A percentile compares a stretch with the other conserved stretches of the same genome.
These are phyloP conservation scores for Cytospora paraplurivora DNA, from an alignment of 2,329 filamentous ascomycete genomes.

Conservation along the genomic window DNA sequence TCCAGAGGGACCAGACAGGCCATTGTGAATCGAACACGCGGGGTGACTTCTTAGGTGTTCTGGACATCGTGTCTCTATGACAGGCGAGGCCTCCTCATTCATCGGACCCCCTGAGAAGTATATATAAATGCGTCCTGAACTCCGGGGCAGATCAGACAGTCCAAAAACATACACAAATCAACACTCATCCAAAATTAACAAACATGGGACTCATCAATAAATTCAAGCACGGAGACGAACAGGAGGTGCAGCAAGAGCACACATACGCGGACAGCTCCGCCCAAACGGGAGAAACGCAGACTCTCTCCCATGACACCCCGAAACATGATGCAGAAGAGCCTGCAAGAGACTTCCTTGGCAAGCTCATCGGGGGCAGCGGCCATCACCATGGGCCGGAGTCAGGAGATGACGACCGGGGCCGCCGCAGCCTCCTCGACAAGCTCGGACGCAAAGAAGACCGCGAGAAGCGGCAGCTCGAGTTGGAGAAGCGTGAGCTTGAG, in stretches of 20 bases:
- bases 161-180: neutral
- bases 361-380: slow-evolving; percentile 20
- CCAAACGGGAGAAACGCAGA: neutral
- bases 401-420: slow-evolving; percentile 5
- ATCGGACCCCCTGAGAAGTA: neutral
- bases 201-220: slow-evolving; percentile 23
- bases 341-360: slow-evolving; percentile 20
- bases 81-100: slow-evolving; percentile 20
- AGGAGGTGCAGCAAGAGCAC: slow-evolving; percentile 1
- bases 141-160: neutral
- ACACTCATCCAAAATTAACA: neutral
- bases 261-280: neutral
- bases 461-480: slow-evolving; percentile 12
- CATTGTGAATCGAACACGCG: slow-evolving; percentile 20
- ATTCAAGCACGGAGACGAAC: slow-evolving; percentile 19
- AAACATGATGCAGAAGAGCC: slow-evolving; percentile 16
- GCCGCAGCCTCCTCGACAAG: slow-evolving; percentile 13
- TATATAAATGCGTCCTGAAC: neutral
- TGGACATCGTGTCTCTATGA: slow-evolving; percentile 16
- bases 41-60: neutral
- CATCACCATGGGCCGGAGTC: slow-evolving; percentile 14
- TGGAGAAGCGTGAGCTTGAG: slow-evolving; percentile 21
- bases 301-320: neutral
- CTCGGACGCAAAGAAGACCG: slow-evolving; percentile 5
- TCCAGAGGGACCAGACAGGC: neutral